Percentiles rank a stretch among this genome's conserved stretches.
These are phyloP conservation scores for Symbiotaphrina buchneri DNA, from an alignment of 495 filamentous ascomycete genomes.

Conservation along the genomic window DNA sequence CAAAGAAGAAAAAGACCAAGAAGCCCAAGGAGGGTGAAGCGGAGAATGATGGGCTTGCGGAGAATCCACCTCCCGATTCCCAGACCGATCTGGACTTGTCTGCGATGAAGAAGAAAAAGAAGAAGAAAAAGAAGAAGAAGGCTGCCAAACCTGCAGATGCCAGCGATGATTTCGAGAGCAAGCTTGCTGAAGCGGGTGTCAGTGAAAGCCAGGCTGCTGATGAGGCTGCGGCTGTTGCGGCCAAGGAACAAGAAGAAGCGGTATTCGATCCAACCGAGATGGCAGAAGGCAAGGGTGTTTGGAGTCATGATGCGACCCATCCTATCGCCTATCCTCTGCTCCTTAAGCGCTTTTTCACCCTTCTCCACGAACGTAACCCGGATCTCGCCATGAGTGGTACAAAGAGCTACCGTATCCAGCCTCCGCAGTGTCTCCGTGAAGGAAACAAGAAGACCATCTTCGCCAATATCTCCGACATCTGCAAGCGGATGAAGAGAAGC, in stretches of 20 bases:
- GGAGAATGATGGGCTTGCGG: constrained; percentile 28
- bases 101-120: constrained; percentile 83
- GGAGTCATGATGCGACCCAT: constrained; percentile 56
- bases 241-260: constrained; percentile 20
- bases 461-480: constrained; percentile 87
- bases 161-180: constrained; percentile 53
- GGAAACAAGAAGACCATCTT: constrained; percentile 99
- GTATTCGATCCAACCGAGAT: constrained; percentile 49
- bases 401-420: constrained; percentile 95
- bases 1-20: constrained; percentile 70
- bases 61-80: constrained; percentile 24
- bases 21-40: constrained; percentile 38
- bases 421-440: constrained; percentile 97
- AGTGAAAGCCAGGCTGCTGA: constrained; percentile 19
- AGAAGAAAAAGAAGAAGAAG: constrained; percentile 64
- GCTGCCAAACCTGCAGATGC: too few species aligned
- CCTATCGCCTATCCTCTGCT: constrained; percentile 67
- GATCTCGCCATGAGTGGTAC: constrained; percentile 72
- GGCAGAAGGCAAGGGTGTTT: constrained; percentile 83
- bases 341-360: constrained; percentile 74
- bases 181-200: constrained; percentile 56
- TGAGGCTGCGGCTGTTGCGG: constrained; percentile 22
- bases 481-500: constrained; percentile 85
- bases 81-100: constrained; percentile 52
- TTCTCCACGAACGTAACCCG: constrained; percentile 80